Evolutionary conservation across 257 asterid species (phyloP).

Genomic region (Gentiana straminea): DNA sequence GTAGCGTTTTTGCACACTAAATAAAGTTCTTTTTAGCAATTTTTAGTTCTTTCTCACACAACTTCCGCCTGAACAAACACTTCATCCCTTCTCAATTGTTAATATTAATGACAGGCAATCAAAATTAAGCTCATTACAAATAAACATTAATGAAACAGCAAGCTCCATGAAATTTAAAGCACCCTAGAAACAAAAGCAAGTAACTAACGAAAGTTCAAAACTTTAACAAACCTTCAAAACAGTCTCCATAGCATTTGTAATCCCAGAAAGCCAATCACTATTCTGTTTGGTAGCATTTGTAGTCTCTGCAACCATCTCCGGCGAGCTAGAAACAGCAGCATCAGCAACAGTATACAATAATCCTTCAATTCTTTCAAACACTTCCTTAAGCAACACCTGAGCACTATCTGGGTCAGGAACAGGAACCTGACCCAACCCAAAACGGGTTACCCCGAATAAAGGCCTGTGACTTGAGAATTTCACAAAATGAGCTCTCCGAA

Average conservation of each 20-base stretch:
- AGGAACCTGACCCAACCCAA: conserved; percentile 73
- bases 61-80: no score
- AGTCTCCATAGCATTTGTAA: conserved; percentile 78
- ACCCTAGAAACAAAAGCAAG: neutral
- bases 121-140: neutral
- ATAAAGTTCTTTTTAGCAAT: no score
- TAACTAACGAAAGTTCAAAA: conserved; percentile 5
- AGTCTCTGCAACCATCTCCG: conserved; percentile 35
- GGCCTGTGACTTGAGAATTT: conserved; percentile 33
- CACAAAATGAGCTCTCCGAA: conserved; percentile 32
- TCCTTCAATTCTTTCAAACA: conserved; percentile 71
- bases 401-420: conserved; percentile 57
- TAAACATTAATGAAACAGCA: neutral
- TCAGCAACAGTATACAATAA: conserved; percentile 79
- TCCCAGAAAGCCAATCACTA: conserved; percentile 96
- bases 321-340: conserved; percentile 57
- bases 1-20: no score
- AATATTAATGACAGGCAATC: neutral
- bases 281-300: conserved; percentile 33
- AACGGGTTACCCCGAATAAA: conserved; percentile 47
- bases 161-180: neutral
- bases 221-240: conserved; percentile 69
- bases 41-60: no score
- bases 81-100: neutral
- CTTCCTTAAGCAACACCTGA: conserved; percentile 40